Percentiles rank a stretch among this genome's conserved stretches.
Evolutionary conservation across 2,329 filamentous ascomycete species (phyloP).

Genomic region (Alternaria triticimaculans): DNA sequence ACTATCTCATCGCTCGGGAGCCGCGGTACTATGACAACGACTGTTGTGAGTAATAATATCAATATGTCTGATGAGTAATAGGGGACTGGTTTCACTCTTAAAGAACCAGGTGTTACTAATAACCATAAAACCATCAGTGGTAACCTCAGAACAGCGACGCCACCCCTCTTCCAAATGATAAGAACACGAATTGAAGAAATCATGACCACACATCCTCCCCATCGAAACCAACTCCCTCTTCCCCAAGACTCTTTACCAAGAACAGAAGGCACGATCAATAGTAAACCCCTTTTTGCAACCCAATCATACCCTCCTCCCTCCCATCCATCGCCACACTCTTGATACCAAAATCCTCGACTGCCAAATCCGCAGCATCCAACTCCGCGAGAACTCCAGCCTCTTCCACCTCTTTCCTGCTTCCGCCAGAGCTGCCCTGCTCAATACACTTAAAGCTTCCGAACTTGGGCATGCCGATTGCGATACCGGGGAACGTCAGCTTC

Average conservation of each 20-base stretch:
- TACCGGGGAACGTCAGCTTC: slow-evolving; percentile 36
- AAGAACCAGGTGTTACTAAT: not conserved
- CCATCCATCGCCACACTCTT: slow-evolving; percentile 25
- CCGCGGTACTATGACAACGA: not conserved
- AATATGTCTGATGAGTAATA: not conserved
- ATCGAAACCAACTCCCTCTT: not conserved
- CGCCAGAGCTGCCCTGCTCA: slow-evolving; percentile 7
- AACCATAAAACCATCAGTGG: not conserved
- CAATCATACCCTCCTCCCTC: slow-evolving; percentile 44
- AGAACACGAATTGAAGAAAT: not conserved
- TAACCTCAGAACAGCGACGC: not conserved
- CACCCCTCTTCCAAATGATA: not conserved
- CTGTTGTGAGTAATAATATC: not conserved
- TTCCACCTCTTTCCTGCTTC: slow-evolving; percentile 1
- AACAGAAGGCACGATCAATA: slow-evolving; percentile 22
- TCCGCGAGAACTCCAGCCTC: slow-evolving; percentile 13
- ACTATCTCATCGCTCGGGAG: not conserved
- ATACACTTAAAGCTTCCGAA: slow-evolving; percentile 37
- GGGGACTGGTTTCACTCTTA: not conserved
- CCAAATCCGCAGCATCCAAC: slow-evolving; percentile 33
- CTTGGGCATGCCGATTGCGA: slow-evolving; percentile 20
- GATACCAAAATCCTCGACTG: slow-evolving; percentile 26
- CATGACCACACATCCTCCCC: not conserved
- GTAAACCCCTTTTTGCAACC: slow-evolving; percentile 38
- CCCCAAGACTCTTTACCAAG: not conserved